Evolutionary conservation across 1,139 yeast species (phyloP), one percentile per base, ranked within the genome.

Genomic region (Suhomyces bribrorum): DNA sequence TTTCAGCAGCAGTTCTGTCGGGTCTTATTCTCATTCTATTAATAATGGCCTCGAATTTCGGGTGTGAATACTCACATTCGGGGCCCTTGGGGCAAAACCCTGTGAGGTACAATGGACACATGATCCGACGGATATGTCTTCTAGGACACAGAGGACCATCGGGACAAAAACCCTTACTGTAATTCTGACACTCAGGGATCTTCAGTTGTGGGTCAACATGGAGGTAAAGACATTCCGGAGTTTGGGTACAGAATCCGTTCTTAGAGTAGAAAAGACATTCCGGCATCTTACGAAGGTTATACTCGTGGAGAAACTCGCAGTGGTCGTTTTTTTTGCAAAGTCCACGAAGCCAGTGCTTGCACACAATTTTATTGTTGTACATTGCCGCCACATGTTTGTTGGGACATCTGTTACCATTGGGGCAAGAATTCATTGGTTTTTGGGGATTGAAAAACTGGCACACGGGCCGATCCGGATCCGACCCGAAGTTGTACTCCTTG

Each of bases 271-370:
- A 87, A 26, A 89, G 77, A 63, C 98, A 94, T 61, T 94, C 98
- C 2, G 98, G 98, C 96, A 94, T 90, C 61, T 87, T 89, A 45
- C 96, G 77, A 52, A 92, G 67, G 57, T 92, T 92, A 59, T 90
- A 92, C 56, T 94, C 99, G 62, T 94, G 99, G 35, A 94, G 66
- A 55, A 88, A 94, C 66, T 94, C 99, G 64, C 98, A 94, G 47
- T 86, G 90, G 52, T 90, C 96, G 38, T 95, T 95, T 68, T 90
- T 92, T 66, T 94, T 94, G 64, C 99, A 94, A 26, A 94, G 75
- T 0, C 98, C 98, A 51, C 97, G 77, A 34, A 94, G 77, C 99
- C 99, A 92, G 69, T 92, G 97, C 73, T 94, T 92, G 61, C 98
- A 92, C 13, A 92, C 98, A 39, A 72, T 70, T 66, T 89, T 90